Evolutionary conservation across 352 stramenopile genomes (phyloP), one percentile per base, ranked within the genome.

Genomic region (Phytophthora pinifolia): DNA sequence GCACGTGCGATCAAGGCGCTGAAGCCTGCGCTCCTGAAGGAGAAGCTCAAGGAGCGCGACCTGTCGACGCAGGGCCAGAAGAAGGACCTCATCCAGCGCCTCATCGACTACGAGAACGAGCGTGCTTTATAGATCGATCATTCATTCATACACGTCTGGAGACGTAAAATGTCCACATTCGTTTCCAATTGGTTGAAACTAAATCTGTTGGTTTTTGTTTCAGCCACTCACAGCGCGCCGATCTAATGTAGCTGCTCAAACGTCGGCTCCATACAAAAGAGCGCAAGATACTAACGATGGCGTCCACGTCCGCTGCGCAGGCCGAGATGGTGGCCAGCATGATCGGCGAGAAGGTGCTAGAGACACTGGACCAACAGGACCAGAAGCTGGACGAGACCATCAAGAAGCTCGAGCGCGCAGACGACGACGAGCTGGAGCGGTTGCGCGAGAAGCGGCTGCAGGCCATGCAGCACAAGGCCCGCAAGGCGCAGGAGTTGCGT

Each of bases 341-440:
- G 50, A 90, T 97, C 46, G 84, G 84, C 35, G 83, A 94, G 65
- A 92, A 88, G 47, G 70, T 97, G 60, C 72, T 97, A 27, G 71
- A 91, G 73, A 87, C 86, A 44, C 86, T 97, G 42, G 82, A 96
- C 48, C 74, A 89, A 43, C 74, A 95, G 52, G 87, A 97, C 39
- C 67, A 84, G 62, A 67, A 88, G 48, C 70, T 97, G 27, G 88
- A 97, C 61, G 65, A 86, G 49, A 81, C 88, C 46, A 89, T 97
- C 66, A 78, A 83, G 63, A 74, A 80, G 39, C 77, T 97, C 14
- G 84, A 96, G 45, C 60, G 76, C 49, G 85, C 92, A 14, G 85
- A 95, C 51, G 89, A 97, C 46, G 85, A 95, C 54, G 88, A 96
- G 44, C 68, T 97, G 46, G 89, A 97, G 61, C 77, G 83, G 2